phyloP scores from a whole-genome alignment of 371 early-diverging fungal genomes.

The Syncephalastrum monosporum region DNA sequence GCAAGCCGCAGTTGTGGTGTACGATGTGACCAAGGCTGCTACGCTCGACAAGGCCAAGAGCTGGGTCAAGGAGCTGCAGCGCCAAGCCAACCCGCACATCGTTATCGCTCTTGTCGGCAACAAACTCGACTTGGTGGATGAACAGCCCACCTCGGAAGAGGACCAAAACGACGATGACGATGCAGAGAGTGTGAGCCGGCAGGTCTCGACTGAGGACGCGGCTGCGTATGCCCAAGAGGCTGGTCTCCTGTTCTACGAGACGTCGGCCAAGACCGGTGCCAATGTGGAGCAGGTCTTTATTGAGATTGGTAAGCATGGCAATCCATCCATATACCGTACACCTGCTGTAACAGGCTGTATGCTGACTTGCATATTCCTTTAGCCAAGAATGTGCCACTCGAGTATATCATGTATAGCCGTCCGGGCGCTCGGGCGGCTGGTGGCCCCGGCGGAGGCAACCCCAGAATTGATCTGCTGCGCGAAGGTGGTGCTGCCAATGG shows the following conservation, averaged over 20 bases:
- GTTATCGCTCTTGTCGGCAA: constrained; percentile 98
- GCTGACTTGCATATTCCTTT: too few species aligned
- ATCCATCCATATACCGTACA: too few species aligned
- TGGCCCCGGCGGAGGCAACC: constrained; percentile 10
- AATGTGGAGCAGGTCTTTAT: constrained; percentile 79
- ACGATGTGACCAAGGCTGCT: constrained; percentile 91
- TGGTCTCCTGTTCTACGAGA: constrained; percentile 84
- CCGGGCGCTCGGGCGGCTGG: constrained; percentile 5
- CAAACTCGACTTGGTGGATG: constrained; percentile 81
- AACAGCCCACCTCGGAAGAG: constrained; percentile 19
- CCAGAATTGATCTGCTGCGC: constrained; percentile 22
- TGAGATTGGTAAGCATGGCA: constrained; percentile 32
- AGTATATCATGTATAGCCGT: constrained; percentile 18
- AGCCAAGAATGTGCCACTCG: constrained; percentile 21
- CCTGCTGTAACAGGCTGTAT: too few species aligned
- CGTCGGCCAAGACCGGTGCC: constrained; percentile 84
- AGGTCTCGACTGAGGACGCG: constrained; percentile 74
- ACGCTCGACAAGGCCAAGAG: constrained; percentile 97
- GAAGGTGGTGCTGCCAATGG: constrained; percentile 17
- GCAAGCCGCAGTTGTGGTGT: constrained; percentile 94
- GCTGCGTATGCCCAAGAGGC: constrained; percentile 79
- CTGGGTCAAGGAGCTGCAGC: constrained; percentile 98
- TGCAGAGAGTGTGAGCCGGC: constrained; percentile 41
- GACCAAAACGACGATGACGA: constrained; percentile 26
- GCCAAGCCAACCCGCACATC: constrained; percentile 93